Base-by-base conservation (phyloP, 208 protist species). In the Crithidia bombi region DNA sequence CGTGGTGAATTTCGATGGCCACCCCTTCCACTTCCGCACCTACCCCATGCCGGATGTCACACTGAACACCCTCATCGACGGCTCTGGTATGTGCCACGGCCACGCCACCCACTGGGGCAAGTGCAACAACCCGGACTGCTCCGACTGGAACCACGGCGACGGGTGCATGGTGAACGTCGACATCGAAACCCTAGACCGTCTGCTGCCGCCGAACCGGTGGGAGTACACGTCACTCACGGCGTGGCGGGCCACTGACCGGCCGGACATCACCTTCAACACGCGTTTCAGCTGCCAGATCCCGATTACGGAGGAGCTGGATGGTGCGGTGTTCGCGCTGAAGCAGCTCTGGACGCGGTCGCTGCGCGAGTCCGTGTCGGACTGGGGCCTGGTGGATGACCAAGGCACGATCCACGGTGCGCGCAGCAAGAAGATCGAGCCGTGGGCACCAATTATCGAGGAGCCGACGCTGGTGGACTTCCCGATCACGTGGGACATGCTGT, bases 11-110 rank as follows among this genome's bases (percentile, higher is more conserved):
- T 94, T 96, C 47, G 92, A 94, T 49, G 92, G 92, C 12, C 92
- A 96, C 63, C 92, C 92, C 25, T 96, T 92, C 50, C 87, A 95
- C 79, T 94, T 96, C 66, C 86, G 92, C 36, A 65, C 78, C 28
- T 92, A 93, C 62, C 84, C 92, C n/a, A 94, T 94, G 89, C 89
- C 92, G 11, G 92, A 96, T 56, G 87, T 96, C 38, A 95, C 92
- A 38, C 87, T 94, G 43, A 96, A 96, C 70, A 93, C 80, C 7
- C 78, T 96, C 12, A 96, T 96, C 61, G 92, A 96, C 65, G 92
- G 87, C 72, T 92, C 86, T 2, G 92, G 92, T 41, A 94, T 96
- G 89, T 93, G 88, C 75, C 89, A 94, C 75, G 92, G 92, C 26
- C 81, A 90, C 66, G 65, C 75, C 15, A 81, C 87, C 14, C 82